Evolutionary conservation across 306 rosid genomes (phyloP).

Genomic region (Acmispon strigosus): DNA sequence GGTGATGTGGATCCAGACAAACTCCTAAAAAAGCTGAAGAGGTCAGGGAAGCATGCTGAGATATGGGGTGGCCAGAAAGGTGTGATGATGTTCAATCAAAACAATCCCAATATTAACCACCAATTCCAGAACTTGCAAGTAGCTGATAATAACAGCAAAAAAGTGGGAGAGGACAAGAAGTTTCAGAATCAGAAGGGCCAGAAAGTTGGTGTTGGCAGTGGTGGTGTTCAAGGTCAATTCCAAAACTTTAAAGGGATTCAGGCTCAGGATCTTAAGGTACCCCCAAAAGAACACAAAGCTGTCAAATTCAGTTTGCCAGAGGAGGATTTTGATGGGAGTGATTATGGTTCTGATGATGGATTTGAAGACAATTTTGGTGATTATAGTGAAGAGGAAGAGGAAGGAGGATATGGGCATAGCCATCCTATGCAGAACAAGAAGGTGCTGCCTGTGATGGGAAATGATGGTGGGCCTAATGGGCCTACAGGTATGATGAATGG

Average conservation of each 20-base stretch:
- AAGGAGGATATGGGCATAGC: constrained; percentile 5
- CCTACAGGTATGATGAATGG: constrained; percentile 32
- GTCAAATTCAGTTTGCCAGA: constrained; percentile 47
- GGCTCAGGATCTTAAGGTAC: constrained; percentile 24
- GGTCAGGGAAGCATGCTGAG: constrained; percentile 63
- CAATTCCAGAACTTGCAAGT: constrained; percentile 44
- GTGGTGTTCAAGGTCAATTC: constrained; percentile 24
- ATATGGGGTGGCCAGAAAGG: constrained; percentile 45
- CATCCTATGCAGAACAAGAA: not conserved
- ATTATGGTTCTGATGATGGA: not conserved
- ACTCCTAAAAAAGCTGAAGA: constrained; percentile 51
- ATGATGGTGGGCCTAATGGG: constrained; percentile 22
- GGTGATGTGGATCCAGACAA: constrained; percentile 44
- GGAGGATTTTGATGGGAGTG: constrained; percentile 25
- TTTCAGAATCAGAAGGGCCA: constrained; percentile 34
- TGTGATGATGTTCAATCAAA: constrained; percentile 19
- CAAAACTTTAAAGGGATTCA: constrained; percentile 32
- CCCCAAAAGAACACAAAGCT: constrained; percentile 46
- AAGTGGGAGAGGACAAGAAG: constrained; percentile 33
- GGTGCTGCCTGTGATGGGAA: not conserved
- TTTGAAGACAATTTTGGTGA: constrained; percentile 22
- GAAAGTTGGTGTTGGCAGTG: not conserved
- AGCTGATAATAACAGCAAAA: constrained; percentile 3
- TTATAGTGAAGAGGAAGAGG: not conserved
- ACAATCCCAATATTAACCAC: constrained; percentile 26